phyloP scores from a whole-genome alignment of 2,329 filamentous ascomycete species.

The Neonectria coccinea region DNA sequence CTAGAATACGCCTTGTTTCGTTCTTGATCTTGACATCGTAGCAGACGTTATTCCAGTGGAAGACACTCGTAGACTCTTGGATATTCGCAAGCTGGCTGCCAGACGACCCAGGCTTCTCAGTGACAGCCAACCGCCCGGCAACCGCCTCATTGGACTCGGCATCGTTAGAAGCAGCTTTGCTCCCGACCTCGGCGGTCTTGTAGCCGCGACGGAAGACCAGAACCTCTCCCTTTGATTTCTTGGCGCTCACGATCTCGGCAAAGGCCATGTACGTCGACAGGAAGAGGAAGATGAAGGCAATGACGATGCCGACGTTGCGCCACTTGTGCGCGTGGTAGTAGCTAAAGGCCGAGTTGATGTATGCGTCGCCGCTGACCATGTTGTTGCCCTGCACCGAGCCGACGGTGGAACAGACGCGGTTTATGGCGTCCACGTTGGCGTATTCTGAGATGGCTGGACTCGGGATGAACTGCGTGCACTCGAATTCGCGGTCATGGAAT shows the following conservation, averaged over 20 bases:
- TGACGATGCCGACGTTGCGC: slow-evolving; percentile 68
- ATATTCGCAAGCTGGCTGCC: slow-evolving; percentile 40
- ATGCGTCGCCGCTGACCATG: slow-evolving; percentile 60
- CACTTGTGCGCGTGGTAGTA: slow-evolving; percentile 63
- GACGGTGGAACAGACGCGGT: slow-evolving; percentile 59
- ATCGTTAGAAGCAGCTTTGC: slow-evolving; percentile 17
- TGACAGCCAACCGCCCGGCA: slow-evolving; percentile 18
- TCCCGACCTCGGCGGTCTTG: not conserved
- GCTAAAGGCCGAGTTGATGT: slow-evolving; percentile 55
- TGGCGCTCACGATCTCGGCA: slow-evolving; percentile 60
- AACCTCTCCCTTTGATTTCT: slow-evolving; percentile 71
- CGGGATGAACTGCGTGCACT: slow-evolving; percentile 44
- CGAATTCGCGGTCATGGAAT: slow-evolving; percentile 57
- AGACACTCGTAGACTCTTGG: slow-evolving; percentile 73
- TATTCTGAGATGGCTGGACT: slow-evolving; percentile 43
- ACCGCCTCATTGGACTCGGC: slow-evolving; percentile 27
- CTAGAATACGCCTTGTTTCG: slow-evolving; percentile 77
- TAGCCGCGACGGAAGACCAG: slow-evolving; percentile 66
- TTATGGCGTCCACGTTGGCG: slow-evolving; percentile 33
- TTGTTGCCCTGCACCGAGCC: slow-evolving; percentile 59
- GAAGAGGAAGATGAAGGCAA: slow-evolving; percentile 62
- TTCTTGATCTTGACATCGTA: slow-evolving; percentile 80
- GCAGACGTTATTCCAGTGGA: slow-evolving; percentile 84
- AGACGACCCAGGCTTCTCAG: slow-evolving; percentile 31
- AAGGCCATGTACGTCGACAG: slow-evolving; percentile 61